A percentile compares a stretch with the other conserved stretches of the same genome.
Conservation (phyloP, 257 asterid genomes). For the Dorcoceras hygrometricum region DNA sequence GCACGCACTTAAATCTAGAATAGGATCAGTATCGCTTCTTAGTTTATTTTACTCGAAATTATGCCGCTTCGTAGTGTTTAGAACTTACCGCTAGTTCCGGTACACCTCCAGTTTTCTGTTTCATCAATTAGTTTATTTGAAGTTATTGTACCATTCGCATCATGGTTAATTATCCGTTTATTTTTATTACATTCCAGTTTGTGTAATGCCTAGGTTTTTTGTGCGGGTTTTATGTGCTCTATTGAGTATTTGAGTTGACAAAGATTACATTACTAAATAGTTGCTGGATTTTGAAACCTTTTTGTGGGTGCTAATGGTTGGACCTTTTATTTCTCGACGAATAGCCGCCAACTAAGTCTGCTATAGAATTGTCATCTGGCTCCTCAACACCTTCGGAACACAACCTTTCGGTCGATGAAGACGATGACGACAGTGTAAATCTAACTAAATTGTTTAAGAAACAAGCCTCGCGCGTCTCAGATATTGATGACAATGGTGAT, state of each 20-base stretch:
- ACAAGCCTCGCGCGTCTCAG: conserved; percentile 22
- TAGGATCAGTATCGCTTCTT: background rate
- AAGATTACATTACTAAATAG: background rate
- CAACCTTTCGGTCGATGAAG: conserved; percentile 45
- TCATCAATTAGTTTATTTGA: background rate
- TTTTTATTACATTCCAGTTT: background rate
- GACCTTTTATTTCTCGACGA: background rate
- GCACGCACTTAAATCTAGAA: conserved; percentile 14
- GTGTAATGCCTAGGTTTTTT: background rate
- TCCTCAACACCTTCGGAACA: conserved; percentile 42
- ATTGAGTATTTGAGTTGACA: too few relatives aligned
- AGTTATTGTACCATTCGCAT: background rate
- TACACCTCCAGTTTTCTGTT: conserved; percentile 4
- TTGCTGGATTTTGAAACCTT: background rate
- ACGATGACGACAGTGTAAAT: conserved; percentile 53
- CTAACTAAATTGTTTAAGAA: conserved; percentile 52
- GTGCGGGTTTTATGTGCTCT: background rate
- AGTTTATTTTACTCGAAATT: background rate
- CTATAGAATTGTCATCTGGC: conserved; percentile 49
- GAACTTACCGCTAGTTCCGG: background rate
- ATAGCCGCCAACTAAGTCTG: conserved; percentile 47
- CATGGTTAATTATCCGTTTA: background rate
- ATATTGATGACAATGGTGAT: conserved; percentile 26
- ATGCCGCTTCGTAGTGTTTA: background rate
- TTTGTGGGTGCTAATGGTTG: conserved; percentile 21